Evolutionary conservation across 495 filamentous ascomycete genomes (phyloP).

Genomic region (Penicillium arizonense): DNA sequence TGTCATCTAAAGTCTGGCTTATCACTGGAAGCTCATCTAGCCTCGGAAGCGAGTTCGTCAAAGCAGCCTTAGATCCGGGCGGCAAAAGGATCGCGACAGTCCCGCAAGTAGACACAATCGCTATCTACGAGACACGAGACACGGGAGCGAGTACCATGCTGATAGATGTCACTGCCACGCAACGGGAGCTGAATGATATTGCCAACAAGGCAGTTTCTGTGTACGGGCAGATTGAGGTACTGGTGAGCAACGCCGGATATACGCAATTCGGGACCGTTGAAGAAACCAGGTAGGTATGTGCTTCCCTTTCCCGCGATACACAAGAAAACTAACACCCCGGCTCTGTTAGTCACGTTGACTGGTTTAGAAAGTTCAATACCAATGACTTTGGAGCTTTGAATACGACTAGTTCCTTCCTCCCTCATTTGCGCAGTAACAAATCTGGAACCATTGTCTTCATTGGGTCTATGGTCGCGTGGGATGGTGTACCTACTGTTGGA

Average conservation of each 20-base stretch:
- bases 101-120: too few relatives aligned
- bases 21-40: too few relatives aligned
- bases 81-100: too few relatives aligned
- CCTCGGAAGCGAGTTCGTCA: too few relatives aligned
- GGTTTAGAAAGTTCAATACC: constrained; percentile 11
- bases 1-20: too few relatives aligned
- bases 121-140: too few relatives aligned
- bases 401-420: constrained; percentile 44
- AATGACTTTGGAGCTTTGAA: constrained; percentile 52
- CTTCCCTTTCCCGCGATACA: neutral
- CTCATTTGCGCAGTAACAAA: constrained; percentile 40
- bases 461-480: constrained; percentile 43
- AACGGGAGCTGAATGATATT: too few relatives aligned
- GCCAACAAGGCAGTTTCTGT: too few relatives aligned
- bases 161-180: too few relatives aligned
- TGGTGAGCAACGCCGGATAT: neutral
- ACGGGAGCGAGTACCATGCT: too few relatives aligned
- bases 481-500: constrained; percentile 31
- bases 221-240: too few relatives aligned
- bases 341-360: constrained; percentile 4
- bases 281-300: neutral
- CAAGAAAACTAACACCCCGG: neutral
- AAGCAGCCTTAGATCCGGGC: too few relatives aligned
- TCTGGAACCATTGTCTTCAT: constrained; percentile 45
- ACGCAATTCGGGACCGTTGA: neutral